Percentiles rank a stretch among this genome's conserved stretches.
These are phyloP conservation scores for Fusarium drepaniforme DNA, from an alignment of 2,329 filamentous ascomycete genomes.

Conservation along the genomic window DNA sequence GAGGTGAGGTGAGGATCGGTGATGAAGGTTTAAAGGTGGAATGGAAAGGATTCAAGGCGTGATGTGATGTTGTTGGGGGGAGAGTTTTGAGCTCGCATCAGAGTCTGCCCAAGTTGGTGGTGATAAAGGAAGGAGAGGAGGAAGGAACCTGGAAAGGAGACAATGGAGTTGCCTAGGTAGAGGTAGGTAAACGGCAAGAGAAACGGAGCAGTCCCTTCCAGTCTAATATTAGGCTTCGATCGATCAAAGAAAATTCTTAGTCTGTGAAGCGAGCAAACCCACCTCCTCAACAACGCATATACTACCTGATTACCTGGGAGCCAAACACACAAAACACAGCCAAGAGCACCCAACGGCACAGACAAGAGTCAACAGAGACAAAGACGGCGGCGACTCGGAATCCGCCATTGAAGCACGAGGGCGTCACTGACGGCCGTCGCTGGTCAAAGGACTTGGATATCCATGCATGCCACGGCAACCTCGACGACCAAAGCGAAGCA, in stretches of 20 bases:
- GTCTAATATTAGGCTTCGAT: neutral
- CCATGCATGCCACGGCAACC: slow-evolving; percentile 19
- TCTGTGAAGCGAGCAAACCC: neutral
- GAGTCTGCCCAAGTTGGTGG: neutral
- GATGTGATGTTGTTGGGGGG: neutral
- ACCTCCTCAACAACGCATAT: neutral
- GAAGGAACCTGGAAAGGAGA: slow-evolving; percentile 5
- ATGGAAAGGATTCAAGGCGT: neutral
- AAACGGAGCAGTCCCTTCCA: neutral
- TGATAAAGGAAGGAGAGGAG: slow-evolving; percentile 4
- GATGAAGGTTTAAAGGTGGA: slow-evolving; percentile 8
- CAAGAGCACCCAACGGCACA: neutral
- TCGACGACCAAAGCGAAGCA: slow-evolving; percentile 23
- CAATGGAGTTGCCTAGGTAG: neutral
- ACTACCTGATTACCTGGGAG: neutral
- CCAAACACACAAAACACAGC: slow-evolving; percentile 13
- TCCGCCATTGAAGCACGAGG: slow-evolving; percentile 32
- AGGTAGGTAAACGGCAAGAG: slow-evolving; percentile 12
- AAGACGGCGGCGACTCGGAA: slow-evolving; percentile 33
- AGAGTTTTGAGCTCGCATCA: neutral
- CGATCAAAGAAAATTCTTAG: neutral
- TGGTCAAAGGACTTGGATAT: slow-evolving; percentile 1
- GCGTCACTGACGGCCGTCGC: slow-evolving; percentile 15
- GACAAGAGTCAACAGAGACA: slow-evolving; percentile 10
- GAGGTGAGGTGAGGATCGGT: neutral